These are phyloP conservation scores for Helianthus tuberosus DNA, from an alignment of 129 eudicot genomes.

Conservation along the genomic window DNA sequence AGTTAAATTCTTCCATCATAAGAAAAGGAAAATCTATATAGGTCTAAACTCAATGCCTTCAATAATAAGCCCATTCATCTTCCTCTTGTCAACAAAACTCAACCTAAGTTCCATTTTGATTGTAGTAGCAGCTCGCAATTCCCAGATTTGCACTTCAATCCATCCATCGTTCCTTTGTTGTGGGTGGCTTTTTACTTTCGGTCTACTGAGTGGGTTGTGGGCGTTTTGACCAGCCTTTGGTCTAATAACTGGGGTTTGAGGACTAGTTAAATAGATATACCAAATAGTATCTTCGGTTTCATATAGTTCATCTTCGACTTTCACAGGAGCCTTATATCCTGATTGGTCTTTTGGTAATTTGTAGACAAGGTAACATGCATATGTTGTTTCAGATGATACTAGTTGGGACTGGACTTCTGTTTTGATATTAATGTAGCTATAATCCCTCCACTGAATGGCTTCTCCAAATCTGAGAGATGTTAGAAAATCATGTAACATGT, in stretches of 20 bases:
- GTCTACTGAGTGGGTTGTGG: conserved; percentile 27
- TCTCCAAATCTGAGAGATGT: conserved; percentile 15
- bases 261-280: conserved; percentile 1
- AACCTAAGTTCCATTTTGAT: not conserved
- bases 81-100: too few relatives aligned
- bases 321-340: not conserved
- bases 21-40: not conserved
- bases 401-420: not conserved
- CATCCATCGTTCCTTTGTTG: not conserved
- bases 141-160: conserved; percentile 3
- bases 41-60: conserved; percentile 9
- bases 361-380: conserved; percentile 24
- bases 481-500: not conserved
- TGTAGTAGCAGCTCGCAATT: not conserved
- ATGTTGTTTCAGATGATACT: not conserved
- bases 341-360: not conserved
- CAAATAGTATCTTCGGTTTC: not conserved
- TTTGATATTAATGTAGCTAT: too few relatives aligned
- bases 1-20: not conserved
- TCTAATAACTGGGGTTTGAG: conserved; percentile 9
- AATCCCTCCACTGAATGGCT: not conserved
- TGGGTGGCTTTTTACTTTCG: conserved; percentile 18
- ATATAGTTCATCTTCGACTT: not conserved
- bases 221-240: not conserved
- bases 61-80: not conserved